Evolutionary conservation across 805 yeast genomes (phyloP), one percentile per base, ranked within the genome.

Genomic region (Candida krabiensis): DNA sequence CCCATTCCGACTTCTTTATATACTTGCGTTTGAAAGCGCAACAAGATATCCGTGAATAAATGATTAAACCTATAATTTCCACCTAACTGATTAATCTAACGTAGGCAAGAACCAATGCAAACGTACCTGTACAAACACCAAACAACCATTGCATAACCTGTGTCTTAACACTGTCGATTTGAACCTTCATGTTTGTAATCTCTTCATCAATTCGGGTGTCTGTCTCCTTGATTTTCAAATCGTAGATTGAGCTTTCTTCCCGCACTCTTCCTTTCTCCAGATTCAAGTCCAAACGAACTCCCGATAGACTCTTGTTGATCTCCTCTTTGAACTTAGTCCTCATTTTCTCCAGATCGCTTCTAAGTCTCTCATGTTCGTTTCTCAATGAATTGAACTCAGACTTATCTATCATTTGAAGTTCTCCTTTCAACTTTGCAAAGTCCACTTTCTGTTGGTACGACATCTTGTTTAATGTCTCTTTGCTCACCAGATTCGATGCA

Each of bases 61-160:
- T n/a, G n/a, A n/a, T n/a, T n/a, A n/a, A n/a, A n/a, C n/a, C n/a
- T n/a, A n/a, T n/a, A 11, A 2, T 24, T 19, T 15, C 26, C 15
- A 21, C 4, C 41, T 37, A 59, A 43, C 63, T 58, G 32, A 57
- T 52, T 51, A 93, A 70, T 53, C 99, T 75, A 34, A 90, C 86
- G 60, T 93, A 93, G 1, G 98, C 97, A 52, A 91, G 67, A 35
- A 93, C 85, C 41, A 93, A 72, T 11, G 98, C 98, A 65, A 91
- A 87, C 1, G 97, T 86, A 84, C 98, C 99, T 1, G 98, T 90
- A 58, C 96, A 86, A 14, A 93, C 97, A 71, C 98, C 98, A 53
- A 93, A 88, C 47, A 93, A 74, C 99, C 99, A 93, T 65, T 93
- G 99, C 82, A 89, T 79, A 34, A 93, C 97, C 61, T 93, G 97